Percentiles rank a stretch among this genome's conserved stretches.
Conservation (phyloP, 371 early-diverging fungal species). For the Mortierella sp. region DNA sequence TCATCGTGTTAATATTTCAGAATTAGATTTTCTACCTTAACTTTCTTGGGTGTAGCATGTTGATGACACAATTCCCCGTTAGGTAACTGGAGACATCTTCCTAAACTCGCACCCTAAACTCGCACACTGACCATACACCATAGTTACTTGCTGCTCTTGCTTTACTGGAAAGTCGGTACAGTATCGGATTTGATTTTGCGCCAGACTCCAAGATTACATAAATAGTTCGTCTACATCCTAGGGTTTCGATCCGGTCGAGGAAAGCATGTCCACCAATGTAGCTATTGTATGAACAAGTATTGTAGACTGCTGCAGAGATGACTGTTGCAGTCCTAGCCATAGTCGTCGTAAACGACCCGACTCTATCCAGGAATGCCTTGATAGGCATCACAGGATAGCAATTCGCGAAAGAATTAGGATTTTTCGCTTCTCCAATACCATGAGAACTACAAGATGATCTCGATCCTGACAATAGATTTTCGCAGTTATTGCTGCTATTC, state of each 20-base stretch:
- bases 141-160: slow-evolving; percentile 26
- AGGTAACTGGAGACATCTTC: slow-evolving; percentile 19
- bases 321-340: background rate
- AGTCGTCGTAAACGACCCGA: background rate
- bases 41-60: slow-evolving; percentile 39
- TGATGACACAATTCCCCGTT: slow-evolving; percentile 21
- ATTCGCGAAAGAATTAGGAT: slow-evolving; percentile 11
- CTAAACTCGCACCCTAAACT: background rate
- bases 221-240: slow-evolving; percentile 56
- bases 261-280: slow-evolving; percentile 48
- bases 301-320: slow-evolving; percentile 19
- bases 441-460: slow-evolving; percentile 12
- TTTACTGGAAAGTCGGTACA: slow-evolving; percentile 53
- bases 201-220: slow-evolving; percentile 64
- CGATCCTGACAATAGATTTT: slow-evolving; percentile 6
- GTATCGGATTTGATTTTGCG: slow-evolving; percentile 59
- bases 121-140: slow-evolving; percentile 2
- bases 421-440: background rate
- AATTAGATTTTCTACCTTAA: background rate
- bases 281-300: slow-evolving; percentile 40
- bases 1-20: too few species aligned
- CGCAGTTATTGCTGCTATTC: background rate
- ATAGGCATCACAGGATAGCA: slow-evolving; percentile 9
- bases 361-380: background rate
- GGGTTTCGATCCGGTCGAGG: slow-evolving; percentile 40